phyloP scores from a whole-genome alignment of 1,139 yeast species.

The Kodamaea derodonti region DNA sequence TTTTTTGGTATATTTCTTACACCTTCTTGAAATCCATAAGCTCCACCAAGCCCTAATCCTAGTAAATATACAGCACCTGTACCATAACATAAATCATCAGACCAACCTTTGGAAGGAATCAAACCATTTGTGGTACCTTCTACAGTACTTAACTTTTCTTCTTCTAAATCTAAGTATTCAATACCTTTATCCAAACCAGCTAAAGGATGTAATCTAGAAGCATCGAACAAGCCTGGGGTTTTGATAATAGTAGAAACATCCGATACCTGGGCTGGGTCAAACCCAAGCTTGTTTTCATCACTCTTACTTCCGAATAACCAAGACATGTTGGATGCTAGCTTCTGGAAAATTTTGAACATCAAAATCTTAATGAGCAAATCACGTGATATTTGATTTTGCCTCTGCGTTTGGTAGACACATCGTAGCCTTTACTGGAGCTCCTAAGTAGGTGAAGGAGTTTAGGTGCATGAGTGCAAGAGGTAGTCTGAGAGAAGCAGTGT shows the following conservation, averaged over 20 bases:
- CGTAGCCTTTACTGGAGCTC: no score
- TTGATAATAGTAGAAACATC: conserved; percentile 62
- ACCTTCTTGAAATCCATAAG: conserved; percentile 86
- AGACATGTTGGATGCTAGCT: conserved; percentile 39
- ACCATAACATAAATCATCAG: conserved; percentile 96
- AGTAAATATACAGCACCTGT: conserved; percentile 89
- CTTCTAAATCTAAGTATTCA: conserved; percentile 88
- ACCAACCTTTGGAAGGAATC: conserved; percentile 94
- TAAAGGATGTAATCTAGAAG: conserved; percentile 80
- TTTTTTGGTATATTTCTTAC: conserved; percentile 67
- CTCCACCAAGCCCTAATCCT: conserved; percentile 77
- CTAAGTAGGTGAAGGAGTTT: no score
- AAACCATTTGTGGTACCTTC: conserved; percentile 71
- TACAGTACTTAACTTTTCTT: conserved; percentile 59
- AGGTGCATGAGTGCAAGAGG: no score
- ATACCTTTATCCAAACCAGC: conserved; percentile 89
- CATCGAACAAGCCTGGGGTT: conserved; percentile 63
- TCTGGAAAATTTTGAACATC: background rate
- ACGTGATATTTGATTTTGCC: no score
- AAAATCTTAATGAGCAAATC: background rate
- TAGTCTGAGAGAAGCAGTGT: no score
- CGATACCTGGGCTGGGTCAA: conserved; percentile 63
- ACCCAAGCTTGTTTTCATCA: conserved; percentile 45
- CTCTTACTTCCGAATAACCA: conserved; percentile 61
- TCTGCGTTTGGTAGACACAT: no score